These are phyloP conservation scores for Neodidymelliopsis sp. DNA, from an alignment of 2,329 filamentous ascomycete genomes.

Conservation along the genomic window DNA sequence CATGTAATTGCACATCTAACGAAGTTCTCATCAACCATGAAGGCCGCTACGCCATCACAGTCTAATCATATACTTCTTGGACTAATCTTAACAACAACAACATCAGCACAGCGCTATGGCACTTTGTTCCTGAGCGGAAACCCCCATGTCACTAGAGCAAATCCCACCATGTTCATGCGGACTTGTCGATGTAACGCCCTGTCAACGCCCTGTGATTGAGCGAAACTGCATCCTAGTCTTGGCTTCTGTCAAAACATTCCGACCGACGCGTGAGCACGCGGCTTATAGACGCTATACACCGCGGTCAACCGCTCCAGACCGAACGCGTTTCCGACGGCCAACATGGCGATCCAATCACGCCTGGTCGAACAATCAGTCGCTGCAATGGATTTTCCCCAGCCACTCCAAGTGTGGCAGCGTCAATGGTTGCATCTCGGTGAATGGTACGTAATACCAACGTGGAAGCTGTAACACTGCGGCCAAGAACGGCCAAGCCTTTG, in stretches of 20 bases:
- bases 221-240: slow-evolving; percentile 1
- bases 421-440: slow-evolving; percentile 16
- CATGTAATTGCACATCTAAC: too few relatives aligned
- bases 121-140: too few relatives aligned
- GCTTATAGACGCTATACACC: not conserved
- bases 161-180: not conserved
- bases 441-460: slow-evolving; percentile 17
- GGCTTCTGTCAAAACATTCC: slow-evolving; percentile 3
- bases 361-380: slow-evolving; percentile 3
- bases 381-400: slow-evolving; percentile 6
- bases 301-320: slow-evolving; percentile 15
- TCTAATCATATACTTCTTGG: too few relatives aligned
- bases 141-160: not conserved
- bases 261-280: slow-evolving; percentile 7
- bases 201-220: not conserved
- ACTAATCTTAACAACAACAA: too few relatives aligned
- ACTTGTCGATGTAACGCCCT: slow-evolving; percentile 10
- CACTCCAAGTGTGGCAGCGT: slow-evolving; percentile 10
- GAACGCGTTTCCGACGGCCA: slow-evolving; percentile 15
- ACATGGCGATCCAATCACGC: slow-evolving; percentile 11
- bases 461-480: slow-evolving; percentile 9
- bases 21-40: too few relatives aligned
- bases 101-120: too few relatives aligned
- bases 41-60: too few relatives aligned
- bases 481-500: slow-evolving; percentile 18